These are phyloP conservation scores for Dioszegia crocea DNA, from an alignment of 768 basidiomycete species.

Conservation along the genomic window DNA sequence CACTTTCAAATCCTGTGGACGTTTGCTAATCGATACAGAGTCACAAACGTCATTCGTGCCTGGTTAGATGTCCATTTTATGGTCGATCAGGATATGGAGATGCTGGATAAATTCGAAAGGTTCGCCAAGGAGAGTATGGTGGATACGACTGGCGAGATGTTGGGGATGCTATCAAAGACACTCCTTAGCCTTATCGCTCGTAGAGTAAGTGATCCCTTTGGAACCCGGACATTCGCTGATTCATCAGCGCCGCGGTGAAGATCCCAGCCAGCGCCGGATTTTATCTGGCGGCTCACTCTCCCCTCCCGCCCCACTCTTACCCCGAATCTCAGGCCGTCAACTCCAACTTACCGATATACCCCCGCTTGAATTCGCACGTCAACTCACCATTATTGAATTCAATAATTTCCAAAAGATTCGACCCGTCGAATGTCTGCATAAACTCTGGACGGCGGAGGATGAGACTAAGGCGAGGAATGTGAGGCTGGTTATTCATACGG, in stretches of 20 bases:
- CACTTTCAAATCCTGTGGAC: neutral
- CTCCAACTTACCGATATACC: conserved; percentile 81
- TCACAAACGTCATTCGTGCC: conserved; percentile 82
- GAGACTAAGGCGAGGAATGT: conserved; percentile 61
- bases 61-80: conserved; percentile 75
- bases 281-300: conserved; percentile 33
- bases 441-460: conserved; percentile 67
- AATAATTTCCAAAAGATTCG: conserved; percentile 79
- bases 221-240: neutral
- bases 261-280: conserved; percentile 23
- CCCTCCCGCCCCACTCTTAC: conserved; percentile 41
- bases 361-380: conserved; percentile 81
- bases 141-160: conserved; percentile 53
- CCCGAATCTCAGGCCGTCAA: conserved; percentile 24
- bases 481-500: conserved; percentile 76
- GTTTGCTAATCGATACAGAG: conserved; percentile 53
- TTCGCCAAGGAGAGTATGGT: conserved; percentile 59
- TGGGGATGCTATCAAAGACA: conserved; percentile 62
- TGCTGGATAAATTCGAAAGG: conserved; percentile 74
- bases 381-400: conserved; percentile 87
- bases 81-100: conserved; percentile 77
- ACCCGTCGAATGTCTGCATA: conserved; percentile 80
- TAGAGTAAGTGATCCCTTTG: conserved; percentile 57
- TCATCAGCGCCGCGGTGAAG: conserved; percentile 22
- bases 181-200: conserved; percentile 71